Percentiles rank a stretch among this genome's conserved stretches.
These are phyloP conservation scores for Citrus sinensis DNA, from an alignment of 345 rosid species.

Conservation along the genomic window DVS_A1.0 CM039165.1:19951501-19952000, in stretches of 20 bases:
- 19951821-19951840: neutral
- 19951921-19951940: neutral
- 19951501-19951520: constrained; percentile 85
- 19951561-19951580: constrained; percentile 84
- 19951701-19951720: constrained; percentile 90
- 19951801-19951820: neutral
- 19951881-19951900: neutral
- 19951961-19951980: neutral
- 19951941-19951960: neutral
- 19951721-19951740: constrained; percentile 92
- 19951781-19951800: neutral
- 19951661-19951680: constrained; percentile 74
- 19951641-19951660: constrained; percentile 93
- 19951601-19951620: constrained; percentile 94
- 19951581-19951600: constrained; percentile 86
- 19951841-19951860: neutral
- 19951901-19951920: neutral
- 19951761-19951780: constrained; percentile 47
- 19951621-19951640: constrained; percentile 93
- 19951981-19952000: neutral
- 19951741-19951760: constrained; percentile 91
- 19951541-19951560: constrained; percentile 89
- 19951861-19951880: neutral
- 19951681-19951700: constrained; percentile 93
- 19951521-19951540: constrained; percentile 84